These are phyloP conservation scores for Lepiota venenata DNA, from an alignment of 768 basidiomycete genomes.

Conservation along the genomic window DNA sequence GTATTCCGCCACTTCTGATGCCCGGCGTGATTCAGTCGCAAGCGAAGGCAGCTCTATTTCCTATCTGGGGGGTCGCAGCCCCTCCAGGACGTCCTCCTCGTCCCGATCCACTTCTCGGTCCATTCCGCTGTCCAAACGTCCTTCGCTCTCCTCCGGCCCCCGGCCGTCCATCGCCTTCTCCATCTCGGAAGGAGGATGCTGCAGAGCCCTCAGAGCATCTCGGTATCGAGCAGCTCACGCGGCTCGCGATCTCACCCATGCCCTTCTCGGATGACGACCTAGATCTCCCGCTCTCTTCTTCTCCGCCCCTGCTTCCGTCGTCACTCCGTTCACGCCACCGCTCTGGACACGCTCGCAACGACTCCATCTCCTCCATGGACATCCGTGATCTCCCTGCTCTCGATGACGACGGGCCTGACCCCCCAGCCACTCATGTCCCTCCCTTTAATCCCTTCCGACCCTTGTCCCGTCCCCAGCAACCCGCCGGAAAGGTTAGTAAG, in stretches of 20 bases:
- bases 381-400: constrained; percentile 26
- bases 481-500: constrained; percentile 16
- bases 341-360: constrained; percentile 22
- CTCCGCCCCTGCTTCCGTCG: constrained; percentile 8
- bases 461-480: neutral
- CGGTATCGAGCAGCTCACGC: constrained; percentile 15
- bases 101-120: constrained; percentile 13
- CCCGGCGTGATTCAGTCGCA: constrained; percentile 19
- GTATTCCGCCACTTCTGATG: constrained; percentile 18
- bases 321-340: constrained; percentile 11
- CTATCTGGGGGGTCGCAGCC: neutral
- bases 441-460: constrained; percentile 3
- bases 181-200: constrained; percentile 18
- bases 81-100: neutral
- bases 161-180: constrained; percentile 26
- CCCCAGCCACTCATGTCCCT: neutral
- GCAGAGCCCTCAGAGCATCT: constrained; percentile 3
- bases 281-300: constrained; percentile 15
- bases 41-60: constrained; percentile 14
- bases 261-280: constrained; percentile 27
- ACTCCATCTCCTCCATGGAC: constrained; percentile 35
- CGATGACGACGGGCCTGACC: constrained; percentile 11
- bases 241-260: constrained; percentile 22
- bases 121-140: constrained; percentile 15
- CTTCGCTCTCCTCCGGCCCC: constrained; percentile 15